These are phyloP conservation scores for Coprinopsis sp. DNA, from an alignment of 768 basidiomycete genomes.

Conservation along the genomic window DNA sequence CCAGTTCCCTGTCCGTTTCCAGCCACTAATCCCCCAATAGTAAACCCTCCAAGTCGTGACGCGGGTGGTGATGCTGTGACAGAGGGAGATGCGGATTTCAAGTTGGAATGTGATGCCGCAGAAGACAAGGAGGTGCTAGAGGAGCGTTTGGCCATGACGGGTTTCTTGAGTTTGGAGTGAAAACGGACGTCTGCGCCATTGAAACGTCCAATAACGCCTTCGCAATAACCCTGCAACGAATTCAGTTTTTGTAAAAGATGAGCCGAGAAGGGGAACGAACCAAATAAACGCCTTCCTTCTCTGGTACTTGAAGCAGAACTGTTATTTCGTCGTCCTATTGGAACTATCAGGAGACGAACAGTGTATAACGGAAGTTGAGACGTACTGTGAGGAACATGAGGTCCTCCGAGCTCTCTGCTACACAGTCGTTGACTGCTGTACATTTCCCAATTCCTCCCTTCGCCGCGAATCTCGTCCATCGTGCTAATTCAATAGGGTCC, in stretches of 20 bases:
- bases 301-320: slow-evolving; percentile 66
- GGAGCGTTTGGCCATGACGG: slow-evolving; percentile 68
- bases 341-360: slow-evolving; percentile 1
- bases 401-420: slow-evolving; percentile 68
- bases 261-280: slow-evolving; percentile 29
- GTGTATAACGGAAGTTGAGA: slow-evolving; percentile 9
- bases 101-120: slow-evolving; percentile 6
- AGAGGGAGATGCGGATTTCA: slow-evolving; percentile 15
- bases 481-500: slow-evolving; percentile 67
- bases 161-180: slow-evolving; percentile 71
- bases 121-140: slow-evolving; percentile 11
- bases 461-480: slow-evolving; percentile 81
- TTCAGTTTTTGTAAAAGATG: background rate
- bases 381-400: slow-evolving; percentile 83
- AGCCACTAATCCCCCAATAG: background rate
- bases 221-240: slow-evolving; percentile 67
- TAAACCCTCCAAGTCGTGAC: background rate
- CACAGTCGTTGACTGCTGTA: slow-evolving; percentile 67
- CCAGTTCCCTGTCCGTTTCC: background rate
- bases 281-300: slow-evolving; percentile 52
- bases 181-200: slow-evolving; percentile 59
- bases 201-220: slow-evolving; percentile 82
- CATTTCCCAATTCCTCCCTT: slow-evolving; percentile 86
- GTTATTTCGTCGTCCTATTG: slow-evolving; percentile 73
- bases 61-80: slow-evolving; percentile 12